phyloP scores from a whole-genome alignment of 106 monocot species.

The Agapanthus africanus region DNA sequence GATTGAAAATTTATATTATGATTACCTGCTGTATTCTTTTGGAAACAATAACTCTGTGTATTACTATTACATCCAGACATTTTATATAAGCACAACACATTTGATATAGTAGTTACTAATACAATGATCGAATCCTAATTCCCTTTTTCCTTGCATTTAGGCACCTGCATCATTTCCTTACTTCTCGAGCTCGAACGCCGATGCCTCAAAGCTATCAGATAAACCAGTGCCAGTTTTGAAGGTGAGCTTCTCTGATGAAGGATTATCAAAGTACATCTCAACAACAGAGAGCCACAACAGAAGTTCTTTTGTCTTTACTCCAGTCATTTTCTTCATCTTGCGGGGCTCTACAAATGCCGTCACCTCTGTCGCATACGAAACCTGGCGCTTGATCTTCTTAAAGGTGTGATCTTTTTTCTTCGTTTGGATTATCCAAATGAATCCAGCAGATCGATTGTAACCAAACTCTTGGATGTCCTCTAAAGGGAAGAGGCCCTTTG shows the following conservation, averaged over 20 bases:
- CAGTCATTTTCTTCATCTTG: conserved; percentile 15
- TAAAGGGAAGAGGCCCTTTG: conserved; percentile 14
- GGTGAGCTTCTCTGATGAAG: conserved; percentile 12
- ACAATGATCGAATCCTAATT: too few species aligned
- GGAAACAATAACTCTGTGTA: too few species aligned
- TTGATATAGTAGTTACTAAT: too few species aligned
- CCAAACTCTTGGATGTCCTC: conserved; percentile 21
- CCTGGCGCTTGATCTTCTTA: conserved; percentile 15
- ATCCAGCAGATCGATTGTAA: conserved; percentile 9
- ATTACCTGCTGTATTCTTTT: too few species aligned
- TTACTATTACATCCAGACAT: too few species aligned
- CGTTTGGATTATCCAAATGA: conserved; percentile 17
- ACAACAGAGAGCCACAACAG: conserved; percentile 13
- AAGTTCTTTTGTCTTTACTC: conserved; percentile 16
- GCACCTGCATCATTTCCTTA: too few species aligned
- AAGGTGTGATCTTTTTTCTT: conserved; percentile 11
- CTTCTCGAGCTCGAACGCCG: conserved; percentile 2
- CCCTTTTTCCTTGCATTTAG: too few species aligned
- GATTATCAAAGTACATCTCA: conserved; percentile 10
- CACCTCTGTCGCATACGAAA: conserved; percentile 12
- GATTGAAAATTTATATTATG: too few species aligned
- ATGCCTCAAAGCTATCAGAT: conserved; percentile 19
- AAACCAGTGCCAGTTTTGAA: conserved; percentile 12
- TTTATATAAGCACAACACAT: too few species aligned
- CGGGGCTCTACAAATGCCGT: conserved; percentile 8